Conservation (phyloP, 75 land plant genomes). For the Pinus albicaulis region DNA sequence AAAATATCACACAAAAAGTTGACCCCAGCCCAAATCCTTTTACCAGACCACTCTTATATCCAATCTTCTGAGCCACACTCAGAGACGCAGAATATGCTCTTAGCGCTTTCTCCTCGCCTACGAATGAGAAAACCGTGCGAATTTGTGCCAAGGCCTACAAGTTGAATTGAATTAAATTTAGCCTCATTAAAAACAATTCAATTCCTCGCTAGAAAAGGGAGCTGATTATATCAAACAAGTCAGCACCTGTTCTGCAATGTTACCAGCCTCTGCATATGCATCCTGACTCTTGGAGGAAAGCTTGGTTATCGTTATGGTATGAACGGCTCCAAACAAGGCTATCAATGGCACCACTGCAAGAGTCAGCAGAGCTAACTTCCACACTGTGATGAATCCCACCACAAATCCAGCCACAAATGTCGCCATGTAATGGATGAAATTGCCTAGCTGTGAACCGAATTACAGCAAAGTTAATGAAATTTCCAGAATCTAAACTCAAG, state of each 20-base stretch:
- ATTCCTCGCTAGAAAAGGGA: neutral
- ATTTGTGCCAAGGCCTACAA: constrained; percentile 76
- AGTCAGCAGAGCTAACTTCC: constrained; percentile 63
- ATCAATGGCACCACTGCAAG: constrained; percentile 65
- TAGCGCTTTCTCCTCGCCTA: constrained; percentile 65
- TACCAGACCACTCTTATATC: constrained; percentile 71
- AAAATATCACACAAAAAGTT: constrained; percentile 73
- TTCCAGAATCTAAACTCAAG: neutral
- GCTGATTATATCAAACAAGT: too few relatives aligned
- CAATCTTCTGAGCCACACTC: constrained; percentile 49
- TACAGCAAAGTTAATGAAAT: neutral
- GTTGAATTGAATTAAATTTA: neutral
- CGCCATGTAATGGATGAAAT: constrained; percentile 61
- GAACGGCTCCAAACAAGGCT: constrained; percentile 47
- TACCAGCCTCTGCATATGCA: constrained; percentile 46
- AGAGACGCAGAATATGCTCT: constrained; percentile 54
- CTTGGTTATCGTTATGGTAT: constrained; percentile 32
- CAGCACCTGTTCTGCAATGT: constrained; percentile 53
- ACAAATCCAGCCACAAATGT: constrained; percentile 59
- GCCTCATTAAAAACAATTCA: neutral
- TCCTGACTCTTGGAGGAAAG: constrained; percentile 44
- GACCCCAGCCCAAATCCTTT: constrained; percentile 86
- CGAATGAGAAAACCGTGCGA: constrained; percentile 70
- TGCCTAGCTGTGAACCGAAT: constrained; percentile 32
- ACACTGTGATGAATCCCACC: constrained; percentile 51